These are phyloP conservation scores for Colletotrichum sp. DNA, from an alignment of 2,329 filamentous ascomycete species.

Conservation along the genomic window DNA sequence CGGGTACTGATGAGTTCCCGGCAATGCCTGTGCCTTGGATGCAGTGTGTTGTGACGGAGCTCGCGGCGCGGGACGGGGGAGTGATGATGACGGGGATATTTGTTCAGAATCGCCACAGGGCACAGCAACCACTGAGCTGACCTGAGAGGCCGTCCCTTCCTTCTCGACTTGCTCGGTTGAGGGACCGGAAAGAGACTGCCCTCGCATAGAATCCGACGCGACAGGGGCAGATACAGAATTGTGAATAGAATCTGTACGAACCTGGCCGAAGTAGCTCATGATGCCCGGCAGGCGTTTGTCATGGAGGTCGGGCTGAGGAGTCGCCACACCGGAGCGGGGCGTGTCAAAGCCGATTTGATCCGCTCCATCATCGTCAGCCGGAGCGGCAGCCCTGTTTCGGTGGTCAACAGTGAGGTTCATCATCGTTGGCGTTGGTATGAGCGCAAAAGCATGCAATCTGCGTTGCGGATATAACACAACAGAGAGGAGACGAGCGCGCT, in stretches of 20 bases:
- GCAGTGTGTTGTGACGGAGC: slow-evolving; percentile 3
- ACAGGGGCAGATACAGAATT: slow-evolving; percentile 36
- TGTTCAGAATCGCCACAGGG: slow-evolving; percentile 20
- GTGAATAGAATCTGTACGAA: slow-evolving; percentile 79
- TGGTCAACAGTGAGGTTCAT: slow-evolving; percentile 57
- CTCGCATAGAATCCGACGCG: slow-evolving; percentile 26
- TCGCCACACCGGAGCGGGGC: slow-evolving; percentile 89
- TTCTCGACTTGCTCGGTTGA: slow-evolving; percentile 20
- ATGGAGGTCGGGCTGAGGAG: slow-evolving; percentile 89
- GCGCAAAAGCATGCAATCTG: slow-evolving; percentile 16
- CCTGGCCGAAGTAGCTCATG: slow-evolving; percentile 98
- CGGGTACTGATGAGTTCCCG: slow-evolving; percentile 18
- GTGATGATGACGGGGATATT: slow-evolving; percentile 6
- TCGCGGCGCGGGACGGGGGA: not conserved
- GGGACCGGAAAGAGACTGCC: slow-evolving; percentile 7
- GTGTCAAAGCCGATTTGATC: slow-evolving; percentile 86
- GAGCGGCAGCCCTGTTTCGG: slow-evolving; percentile 56
- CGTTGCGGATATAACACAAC: slow-evolving; percentile 2
- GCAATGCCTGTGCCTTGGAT: slow-evolving; percentile 13
- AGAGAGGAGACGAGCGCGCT: not conserved
- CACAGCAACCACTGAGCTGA: slow-evolving; percentile 19
- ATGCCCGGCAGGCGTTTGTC: slow-evolving; percentile 97
- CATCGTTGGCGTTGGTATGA: slow-evolving; percentile 22
- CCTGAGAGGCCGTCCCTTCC: slow-evolving; percentile 9
- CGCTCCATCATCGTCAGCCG: slow-evolving; percentile 71